Evolutionary conservation across 129 eudicot species (phyloP).

Genomic region (Calendula officinalis): DNA sequence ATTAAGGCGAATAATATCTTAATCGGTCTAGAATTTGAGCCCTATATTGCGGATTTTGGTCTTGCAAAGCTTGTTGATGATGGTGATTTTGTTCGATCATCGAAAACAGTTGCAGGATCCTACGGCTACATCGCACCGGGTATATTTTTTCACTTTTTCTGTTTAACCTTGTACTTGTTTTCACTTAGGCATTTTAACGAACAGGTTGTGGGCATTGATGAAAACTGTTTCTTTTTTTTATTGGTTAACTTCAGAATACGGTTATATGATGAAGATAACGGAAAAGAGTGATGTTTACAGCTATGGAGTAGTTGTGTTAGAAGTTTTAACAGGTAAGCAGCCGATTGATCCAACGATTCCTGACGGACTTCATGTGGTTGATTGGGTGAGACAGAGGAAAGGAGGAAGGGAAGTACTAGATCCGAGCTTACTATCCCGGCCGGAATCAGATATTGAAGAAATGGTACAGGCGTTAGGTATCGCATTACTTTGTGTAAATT

Average conservation of each 20-base stretch:
- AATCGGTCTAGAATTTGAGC: slow-evolving; percentile 49
- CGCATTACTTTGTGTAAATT: slow-evolving; percentile 52
- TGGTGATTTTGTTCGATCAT: slow-evolving; percentile 33
- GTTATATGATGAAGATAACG: slow-evolving; percentile 48
- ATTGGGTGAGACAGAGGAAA: slow-evolving; percentile 37
- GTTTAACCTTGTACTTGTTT: background rate
- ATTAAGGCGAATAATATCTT: slow-evolving; percentile 55
- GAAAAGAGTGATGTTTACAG: slow-evolving; percentile 62
- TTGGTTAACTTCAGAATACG: slow-evolving; percentile 43
- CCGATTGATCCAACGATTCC: slow-evolving; percentile 52
- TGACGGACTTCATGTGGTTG: slow-evolving; percentile 50
- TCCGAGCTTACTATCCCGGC: slow-evolving; percentile 37
- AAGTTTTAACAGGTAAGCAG: slow-evolving; percentile 55
- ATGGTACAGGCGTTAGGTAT: slow-evolving; percentile 61
- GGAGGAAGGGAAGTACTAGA: slow-evolving; percentile 39
- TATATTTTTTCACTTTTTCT: slow-evolving; percentile 13
- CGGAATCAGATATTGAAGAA: slow-evolving; percentile 51
- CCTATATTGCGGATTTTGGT: slow-evolving; percentile 59
- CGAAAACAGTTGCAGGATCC: slow-evolving; percentile 53
- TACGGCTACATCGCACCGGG: slow-evolving; percentile 67
- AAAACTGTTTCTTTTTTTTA: background rate
- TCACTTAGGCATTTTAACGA: slow-evolving; percentile 21
- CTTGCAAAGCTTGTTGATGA: slow-evolving; percentile 48
- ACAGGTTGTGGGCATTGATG: background rate
- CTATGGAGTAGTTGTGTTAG: slow-evolving; percentile 55